Evolutionary conservation across 2,329 filamentous ascomycete genomes (phyloP), one percentile per base, ranked within the genome.

Genomic region (Aspergillus vadensis): DNA sequence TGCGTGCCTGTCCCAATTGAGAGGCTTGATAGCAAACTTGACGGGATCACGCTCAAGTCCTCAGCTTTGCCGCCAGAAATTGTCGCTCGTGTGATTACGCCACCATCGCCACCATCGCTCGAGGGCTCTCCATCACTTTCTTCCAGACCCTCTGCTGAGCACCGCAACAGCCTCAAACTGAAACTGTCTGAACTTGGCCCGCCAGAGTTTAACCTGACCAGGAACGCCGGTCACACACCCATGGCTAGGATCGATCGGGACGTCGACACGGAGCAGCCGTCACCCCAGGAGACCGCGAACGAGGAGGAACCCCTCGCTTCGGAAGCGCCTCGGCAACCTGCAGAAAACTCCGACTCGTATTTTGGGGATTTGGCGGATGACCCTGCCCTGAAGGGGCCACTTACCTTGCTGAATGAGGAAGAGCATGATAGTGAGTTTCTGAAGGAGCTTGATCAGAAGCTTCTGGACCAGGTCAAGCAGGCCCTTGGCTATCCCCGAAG

Each of bases 11-110:
- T 81, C 54, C 79, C 79, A 3, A 78, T 81, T 58, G 78, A 80
- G 64, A 75, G 78, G 63, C 70, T 81, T 38, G 79, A 81, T 64
- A 79, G 74, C 55, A 75, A 70, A 30, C 70, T 81, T 1, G 79
- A 81, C 60, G 79, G 79, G 5, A 81, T 81, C 59, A 81, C 76
- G 5, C 71, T 81, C 53, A 81, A 80, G 58, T 80, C 79, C 3
- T 76, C 77, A 19, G 78, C 74, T 4, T 66, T 81, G 41, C 76
- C 75, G 25, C 78, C 77, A 4, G 76, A 75, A 56, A 72, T 81
- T 17, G 73, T 78, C 17, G 78, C 77, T 43, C 77, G 73, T 60
- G 75, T 80, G 56, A 76, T 79, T 64, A 79, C 77, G 30, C 76
- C 78, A 30, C 72, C 76, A 30, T 74, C 77, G 8, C 73, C 74